These are phyloP conservation scores for Eimeria necatrix DNA, from an alignment of 169 alveolate species.

Conservation along the genomic window DNA sequence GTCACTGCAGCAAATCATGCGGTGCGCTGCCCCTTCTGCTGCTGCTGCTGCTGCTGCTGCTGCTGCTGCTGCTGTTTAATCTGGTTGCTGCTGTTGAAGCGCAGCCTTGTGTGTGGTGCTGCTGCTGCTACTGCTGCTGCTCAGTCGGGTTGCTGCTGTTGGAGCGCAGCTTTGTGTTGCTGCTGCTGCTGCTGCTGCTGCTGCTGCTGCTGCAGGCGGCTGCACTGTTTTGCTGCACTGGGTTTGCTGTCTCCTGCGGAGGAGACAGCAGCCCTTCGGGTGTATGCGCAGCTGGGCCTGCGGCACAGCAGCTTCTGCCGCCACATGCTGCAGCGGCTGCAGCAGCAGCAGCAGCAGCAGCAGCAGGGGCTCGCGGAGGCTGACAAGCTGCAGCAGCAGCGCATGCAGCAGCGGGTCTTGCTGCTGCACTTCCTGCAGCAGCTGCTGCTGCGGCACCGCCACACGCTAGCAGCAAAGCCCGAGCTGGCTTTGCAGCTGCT, in stretches of 20 bases:
- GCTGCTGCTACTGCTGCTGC: neutral
- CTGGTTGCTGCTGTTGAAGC: neutral
- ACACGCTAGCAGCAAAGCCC: neutral
- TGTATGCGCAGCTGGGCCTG: conserved; percentile 65
- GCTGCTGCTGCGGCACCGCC: conserved; percentile 32
- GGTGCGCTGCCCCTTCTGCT: conserved; percentile 18
- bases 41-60: conserved; percentile 73
- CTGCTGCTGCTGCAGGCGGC: conserved; percentile 68
- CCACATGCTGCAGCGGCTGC: conserved; percentile 56
- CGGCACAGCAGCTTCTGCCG: conserved; percentile 72
- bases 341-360: conserved; percentile 62
- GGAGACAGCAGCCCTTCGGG: conserved; percentile 68
- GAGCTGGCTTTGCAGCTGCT: neutral
- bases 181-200: conserved; percentile 53
- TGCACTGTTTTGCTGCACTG: conserved; percentile 70
- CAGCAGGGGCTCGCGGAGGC: conserved; percentile 56
- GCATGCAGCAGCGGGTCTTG: conserved; percentile 21
- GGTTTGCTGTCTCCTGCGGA: conserved; percentile 76
- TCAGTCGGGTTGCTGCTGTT: neutral
- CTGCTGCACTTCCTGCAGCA: conserved; percentile 42
- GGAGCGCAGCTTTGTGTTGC: neutral
- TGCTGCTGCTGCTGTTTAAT: neutral
- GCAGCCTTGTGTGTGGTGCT: neutral
- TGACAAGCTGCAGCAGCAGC: conserved; percentile 65
- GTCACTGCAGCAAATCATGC: neutral